Percentiles rank a stretch among this genome's conserved stretches.
These are phyloP conservation scores for Umbelopsis vinacea DNA, from an alignment of 192 early-diverging fungal genomes.

Conservation along the genomic window DNA sequence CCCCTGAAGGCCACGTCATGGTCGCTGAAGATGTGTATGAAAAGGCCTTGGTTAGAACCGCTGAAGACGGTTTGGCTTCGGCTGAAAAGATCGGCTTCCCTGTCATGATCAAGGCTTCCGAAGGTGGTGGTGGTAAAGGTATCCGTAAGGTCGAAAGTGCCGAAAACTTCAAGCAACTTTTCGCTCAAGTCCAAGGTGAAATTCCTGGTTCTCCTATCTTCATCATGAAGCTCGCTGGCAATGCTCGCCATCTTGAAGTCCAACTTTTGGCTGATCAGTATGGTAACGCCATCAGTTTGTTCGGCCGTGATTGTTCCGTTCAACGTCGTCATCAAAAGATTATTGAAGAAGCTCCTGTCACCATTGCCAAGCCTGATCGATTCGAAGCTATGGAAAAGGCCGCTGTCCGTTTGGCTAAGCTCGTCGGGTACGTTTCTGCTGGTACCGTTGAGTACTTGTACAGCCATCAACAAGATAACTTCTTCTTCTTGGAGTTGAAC, in stretches of 20 bases:
- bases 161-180: slow-evolving; percentile 73
- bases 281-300: slow-evolving; percentile 97
- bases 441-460: slow-evolving; percentile 98
- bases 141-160: slow-evolving; percentile 90
- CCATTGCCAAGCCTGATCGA: slow-evolving; percentile 75
- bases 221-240: slow-evolving; percentile 96
- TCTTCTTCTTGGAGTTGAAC: slow-evolving; percentile 97
- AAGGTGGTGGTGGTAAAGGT: slow-evolving; percentile 99
- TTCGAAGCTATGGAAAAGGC: slow-evolving; percentile 94
- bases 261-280: slow-evolving; percentile 96
- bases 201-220: slow-evolving; percentile 98
- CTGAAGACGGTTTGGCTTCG: slow-evolving; percentile 82
- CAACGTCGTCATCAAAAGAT: slow-evolving; percentile 99
- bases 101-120: slow-evolving; percentile 98
- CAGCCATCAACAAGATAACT: slow-evolving; percentile 82
- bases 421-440: slow-evolving; percentile 94
- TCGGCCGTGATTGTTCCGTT: slow-evolving; percentile 98
- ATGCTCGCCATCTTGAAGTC: slow-evolving; percentile 96
- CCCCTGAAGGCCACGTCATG: slow-evolving; percentile 73
- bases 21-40: slow-evolving; percentile 85
- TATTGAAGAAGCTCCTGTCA: slow-evolving; percentile 97
- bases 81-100: slow-evolving; percentile 94
- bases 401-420: slow-evolving; percentile 91
- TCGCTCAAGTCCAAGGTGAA: slow-evolving; percentile 90
- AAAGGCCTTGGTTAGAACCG: slow-evolving; percentile 82